Evolutionary conservation across 2,329 filamentous ascomycete species (phyloP), one percentile per base, ranked within the genome.

Genomic region (Apiospora malaysiana): DNA sequence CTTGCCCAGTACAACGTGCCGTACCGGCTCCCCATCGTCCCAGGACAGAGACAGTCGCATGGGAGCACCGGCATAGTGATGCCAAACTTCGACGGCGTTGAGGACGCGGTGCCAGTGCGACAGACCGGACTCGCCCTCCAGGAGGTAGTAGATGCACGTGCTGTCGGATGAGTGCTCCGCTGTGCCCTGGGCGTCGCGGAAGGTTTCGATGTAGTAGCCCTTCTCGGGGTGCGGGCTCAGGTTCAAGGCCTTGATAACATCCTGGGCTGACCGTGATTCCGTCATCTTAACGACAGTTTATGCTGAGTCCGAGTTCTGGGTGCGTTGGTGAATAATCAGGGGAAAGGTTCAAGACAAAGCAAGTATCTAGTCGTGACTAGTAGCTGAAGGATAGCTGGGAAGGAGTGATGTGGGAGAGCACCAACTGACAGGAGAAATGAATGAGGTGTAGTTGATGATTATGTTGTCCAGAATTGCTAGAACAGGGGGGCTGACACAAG

Each of bases 21-120:
- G 77, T 72, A 79, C 78, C 47, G 77, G 79, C 74, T 75, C 77
- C 2, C 85, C 85, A 69, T 87, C 80, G 68, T 87, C 77, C 27
- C 71, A 75, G 1, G 85, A 85, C 0, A 87, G 77, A 2, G 81
- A 84, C 12, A 88, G 76, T 14, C 76, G 80, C 67, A 88, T 75
- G 0, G 86, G 86, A 7, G 86, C 85, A 7, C 86, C 86, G 9
- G 84, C 86, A 68, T 88, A 88, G 77, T 84, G 85, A 74, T 88
- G 86, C 86, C 86, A 88, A 8, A 87, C 78, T 75, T 88, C 85
- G 51, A 77, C 82, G 2, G 83, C 83, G 71, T 88, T 85, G 27
- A 63, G 56, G 47, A 86, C 81, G 66, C 83, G 82, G 75, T 88
- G 86, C 86, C 86, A 88, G 70, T 82, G 75, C 1, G 86, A 88